Conservation (phyloP, 768 basidiomycete species). For the Leccinum boreale region DNA sequence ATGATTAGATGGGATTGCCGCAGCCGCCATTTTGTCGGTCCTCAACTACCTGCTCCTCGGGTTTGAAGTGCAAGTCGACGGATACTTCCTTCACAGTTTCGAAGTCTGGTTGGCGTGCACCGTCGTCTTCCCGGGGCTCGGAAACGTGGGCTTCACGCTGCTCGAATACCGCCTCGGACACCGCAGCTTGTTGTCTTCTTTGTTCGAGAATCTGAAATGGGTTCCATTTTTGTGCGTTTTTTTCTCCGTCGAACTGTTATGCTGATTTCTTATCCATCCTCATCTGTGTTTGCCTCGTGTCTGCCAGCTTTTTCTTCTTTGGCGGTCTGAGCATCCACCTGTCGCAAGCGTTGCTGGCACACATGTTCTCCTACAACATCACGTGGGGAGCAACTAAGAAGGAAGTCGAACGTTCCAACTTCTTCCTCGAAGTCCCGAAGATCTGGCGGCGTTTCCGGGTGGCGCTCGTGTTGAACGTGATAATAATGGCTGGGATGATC, state of each 20-base stretch:
- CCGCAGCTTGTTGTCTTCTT: slow-evolving; percentile 16
- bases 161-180: slow-evolving; percentile 71
- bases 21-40: slow-evolving; percentile 58
- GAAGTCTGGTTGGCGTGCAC: slow-evolving; percentile 80
- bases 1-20: slow-evolving; percentile 54
- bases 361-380: slow-evolving; percentile 59
- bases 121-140: slow-evolving; percentile 71
- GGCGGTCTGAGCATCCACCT: slow-evolving; percentile 55
- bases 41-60: slow-evolving; percentile 79
- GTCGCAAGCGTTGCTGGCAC: slow-evolving; percentile 49
- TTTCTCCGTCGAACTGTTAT: background rate
- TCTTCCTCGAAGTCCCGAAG: slow-evolving; percentile 85
- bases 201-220: slow-evolving; percentile 28
- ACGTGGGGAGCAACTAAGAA: slow-evolving; percentile 65
- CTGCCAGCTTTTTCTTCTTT: slow-evolving; percentile 47
- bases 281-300: background rate
- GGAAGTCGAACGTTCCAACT: slow-evolving; percentile 87
- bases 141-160: slow-evolving; percentile 70
- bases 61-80: slow-evolving; percentile 65
- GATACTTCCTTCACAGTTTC: slow-evolving; percentile 74
- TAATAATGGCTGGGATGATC: slow-evolving; percentile 49
- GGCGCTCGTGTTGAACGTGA: slow-evolving; percentile 53
- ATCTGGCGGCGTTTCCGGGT: slow-evolving; percentile 78
- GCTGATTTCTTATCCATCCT: background rate
- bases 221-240: slow-evolving; percentile 37